Evolutionary conservation across 2,329 filamentous ascomycete genomes (phyloP).

Genomic region (Talaromyces sp.): DNA sequence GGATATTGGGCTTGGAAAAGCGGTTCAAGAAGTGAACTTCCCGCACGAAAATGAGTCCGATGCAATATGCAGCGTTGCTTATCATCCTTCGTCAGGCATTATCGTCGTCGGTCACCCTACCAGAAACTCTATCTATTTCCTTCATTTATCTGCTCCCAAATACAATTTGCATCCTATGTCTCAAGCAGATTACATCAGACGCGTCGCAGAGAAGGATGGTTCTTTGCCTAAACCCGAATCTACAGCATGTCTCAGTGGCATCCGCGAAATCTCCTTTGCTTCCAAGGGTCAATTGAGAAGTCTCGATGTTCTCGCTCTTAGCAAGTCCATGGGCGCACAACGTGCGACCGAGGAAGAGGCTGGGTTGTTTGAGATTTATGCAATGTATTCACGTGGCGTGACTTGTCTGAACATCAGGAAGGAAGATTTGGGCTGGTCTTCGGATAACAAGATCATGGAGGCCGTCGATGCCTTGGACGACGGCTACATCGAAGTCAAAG

Average conservation of each 20-base stretch:
- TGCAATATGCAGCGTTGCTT: constrained; percentile 95
- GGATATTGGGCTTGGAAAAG: constrained; percentile 92
- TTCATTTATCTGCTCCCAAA: constrained; percentile 89
- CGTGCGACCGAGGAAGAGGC: constrained; percentile 62
- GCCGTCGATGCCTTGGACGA: constrained; percentile 72
- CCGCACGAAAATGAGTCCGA: constrained; percentile 95
- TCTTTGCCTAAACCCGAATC: constrained; percentile 81
- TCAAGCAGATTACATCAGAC: constrained; percentile 83
- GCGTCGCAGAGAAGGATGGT: constrained; percentile 68
- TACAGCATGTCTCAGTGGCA: constrained; percentile 94
- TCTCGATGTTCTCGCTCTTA: constrained; percentile 76
- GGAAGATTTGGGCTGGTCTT: constrained; percentile 85
- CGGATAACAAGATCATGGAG: constrained; percentile 80
- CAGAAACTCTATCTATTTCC: constrained; percentile 94
- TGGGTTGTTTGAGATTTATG: constrained; percentile 88
- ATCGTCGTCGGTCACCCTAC: constrained; percentile 94
- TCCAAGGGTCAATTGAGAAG: constrained; percentile 84
- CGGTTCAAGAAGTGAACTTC: constrained; percentile 94
- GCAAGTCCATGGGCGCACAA: constrained; percentile 49
- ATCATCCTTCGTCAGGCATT: constrained; percentile 88
- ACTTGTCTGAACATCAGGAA: constrained; percentile 83
- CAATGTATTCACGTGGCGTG: constrained; percentile 97
- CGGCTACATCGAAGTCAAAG: constrained; percentile 70
- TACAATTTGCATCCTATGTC: constrained; percentile 78
- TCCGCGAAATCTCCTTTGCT: constrained; percentile 89